Percentiles rank a stretch among this genome's conserved stretches.
phyloP scores from a whole-genome alignment of 163 green algal genomes.

The Chlamydomonas reinhardtii region DNA sequence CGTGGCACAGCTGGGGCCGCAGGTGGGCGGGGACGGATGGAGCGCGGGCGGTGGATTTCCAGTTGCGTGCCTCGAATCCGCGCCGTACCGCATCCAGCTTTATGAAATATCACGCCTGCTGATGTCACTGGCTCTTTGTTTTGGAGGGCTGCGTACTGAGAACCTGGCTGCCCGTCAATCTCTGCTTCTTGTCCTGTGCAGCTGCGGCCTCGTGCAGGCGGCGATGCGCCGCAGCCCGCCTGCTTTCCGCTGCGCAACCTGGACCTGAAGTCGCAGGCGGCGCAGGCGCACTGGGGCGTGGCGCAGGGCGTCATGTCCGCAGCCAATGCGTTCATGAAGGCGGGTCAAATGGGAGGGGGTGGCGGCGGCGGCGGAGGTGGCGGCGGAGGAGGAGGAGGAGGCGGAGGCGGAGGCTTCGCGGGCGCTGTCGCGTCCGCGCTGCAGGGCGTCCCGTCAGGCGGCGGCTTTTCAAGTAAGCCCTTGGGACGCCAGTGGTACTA shows the following conservation, averaged over 20 bases:
- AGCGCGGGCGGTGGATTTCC: no score
- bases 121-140: no score
- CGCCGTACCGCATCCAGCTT: no score
- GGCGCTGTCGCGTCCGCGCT: neutral
- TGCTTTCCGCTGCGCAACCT: conserved; percentile 42
- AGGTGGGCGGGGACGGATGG: neutral
- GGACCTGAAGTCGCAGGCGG: neutral
- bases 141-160: no score
- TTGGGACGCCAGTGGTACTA: no score
- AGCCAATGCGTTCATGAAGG: conserved; percentile 33
- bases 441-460: neutral
- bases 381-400: neutral
- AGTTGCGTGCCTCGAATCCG: no score
- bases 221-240: conserved; percentile 39
- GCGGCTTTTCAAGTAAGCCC: neutral
- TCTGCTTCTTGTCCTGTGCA: neutral
- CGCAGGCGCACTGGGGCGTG: conserved; percentile 13
- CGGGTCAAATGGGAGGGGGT: no score
- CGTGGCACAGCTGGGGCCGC: conserved; percentile 40
- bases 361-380: neutral
- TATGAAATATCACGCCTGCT: no score
- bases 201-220: conserved; percentile 7
- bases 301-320: neutral
- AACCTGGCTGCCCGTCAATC: no score
- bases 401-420: neutral